A percentile compares a stretch with the other conserved stretches of the same genome.
phyloP scores from a whole-genome alignment of 768 basidiomycete genomes.

The Podaxis sp. region DNA sequence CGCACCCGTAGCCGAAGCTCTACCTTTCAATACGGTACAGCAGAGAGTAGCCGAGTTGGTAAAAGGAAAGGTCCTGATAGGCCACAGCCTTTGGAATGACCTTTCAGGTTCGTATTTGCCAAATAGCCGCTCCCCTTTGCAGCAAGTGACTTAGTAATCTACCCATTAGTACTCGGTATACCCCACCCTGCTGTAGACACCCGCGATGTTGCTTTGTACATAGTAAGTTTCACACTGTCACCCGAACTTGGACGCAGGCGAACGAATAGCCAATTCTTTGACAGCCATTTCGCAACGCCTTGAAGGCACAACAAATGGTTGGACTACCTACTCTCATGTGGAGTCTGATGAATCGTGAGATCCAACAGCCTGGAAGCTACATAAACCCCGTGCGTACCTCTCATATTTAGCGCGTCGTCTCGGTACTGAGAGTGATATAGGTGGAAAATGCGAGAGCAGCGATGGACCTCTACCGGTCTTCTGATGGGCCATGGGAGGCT shows the following conservation, averaged over 20 bases:
- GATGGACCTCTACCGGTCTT: slow-evolving; percentile 52
- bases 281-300: slow-evolving; percentile 69
- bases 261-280: neutral
- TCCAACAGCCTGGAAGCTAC: slow-evolving; percentile 54
- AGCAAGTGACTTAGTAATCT: slow-evolving; percentile 1
- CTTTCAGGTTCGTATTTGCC: slow-evolving; percentile 54
- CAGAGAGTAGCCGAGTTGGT: slow-evolving; percentile 60
- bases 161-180: slow-evolving; percentile 62
- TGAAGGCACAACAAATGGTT: slow-evolving; percentile 63
- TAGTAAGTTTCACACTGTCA: slow-evolving; percentile 26
- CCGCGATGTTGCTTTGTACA: slow-evolving; percentile 77
- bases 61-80: slow-evolving; percentile 67
- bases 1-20: slow-evolving; percentile 38
- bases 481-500: slow-evolving; percentile 62
- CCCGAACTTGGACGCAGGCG: slow-evolving; percentile 9
- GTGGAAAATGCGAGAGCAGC: slow-evolving; percentile 71
- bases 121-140: slow-evolving; percentile 1
- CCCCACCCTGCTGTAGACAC: slow-evolving; percentile 76
- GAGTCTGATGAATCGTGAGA: slow-evolving; percentile 77
- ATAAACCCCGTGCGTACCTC: slow-evolving; percentile 60
- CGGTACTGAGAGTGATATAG: slow-evolving; percentile 29
- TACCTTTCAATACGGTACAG: slow-evolving; percentile 61
- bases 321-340: slow-evolving; percentile 78
- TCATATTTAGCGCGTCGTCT: neutral
- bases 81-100: slow-evolving; percentile 79